Evolutionary conservation across 345 rosid species (phyloP), one percentile per base, ranked within the genome.

Genomic region (Triadica sebifera): DNA sequence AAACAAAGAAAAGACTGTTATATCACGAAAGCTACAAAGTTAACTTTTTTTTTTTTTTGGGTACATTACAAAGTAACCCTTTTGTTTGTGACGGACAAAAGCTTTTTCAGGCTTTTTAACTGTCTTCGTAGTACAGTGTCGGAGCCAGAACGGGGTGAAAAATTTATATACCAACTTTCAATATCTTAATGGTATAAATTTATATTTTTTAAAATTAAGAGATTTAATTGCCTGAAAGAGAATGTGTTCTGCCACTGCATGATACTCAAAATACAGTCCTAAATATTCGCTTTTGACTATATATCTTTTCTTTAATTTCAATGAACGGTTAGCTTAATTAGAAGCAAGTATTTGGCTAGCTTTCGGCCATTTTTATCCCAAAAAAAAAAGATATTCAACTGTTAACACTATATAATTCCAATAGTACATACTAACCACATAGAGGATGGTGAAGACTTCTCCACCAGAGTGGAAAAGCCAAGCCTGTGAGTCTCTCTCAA

Each of bases 361-460:
- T 59, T 62, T 62, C 45, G 47, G 46, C 24, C 25, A 62, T 38
- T 15, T 62, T 62, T 6, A 17, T 20, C 20, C n/a, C n/a, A n/a
- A 2, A n/a, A 64, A 17, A 39, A n/a, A 43, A 39, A 39, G 0
- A 24, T 29, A 29, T 29, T 29, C 34, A 29, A 29, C 34, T 29
- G 34, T 29, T 29, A 29, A 29, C 1, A 29, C 34, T n/a, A n/a
- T 2, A 29, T 29, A 29, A 29, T 2, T 29, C 1, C 34, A 29
- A 29, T 2, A 2, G 34, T 0, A 13, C 4, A 16, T 43, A 86
- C 90, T 84, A 34, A 94, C 98, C 59, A 98, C 99, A 74, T 95
- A 95, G 72, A 95, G 84, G 81, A 95, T 89, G 75, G 94, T 89
- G 85, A 95, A 95, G 75, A 91, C 81, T 80, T 95, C 99, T 37